These are phyloP conservation scores for Nakazawaea wyomingensis DNA, from an alignment of 805 yeast genomes.

Conservation along the genomic window DNA sequence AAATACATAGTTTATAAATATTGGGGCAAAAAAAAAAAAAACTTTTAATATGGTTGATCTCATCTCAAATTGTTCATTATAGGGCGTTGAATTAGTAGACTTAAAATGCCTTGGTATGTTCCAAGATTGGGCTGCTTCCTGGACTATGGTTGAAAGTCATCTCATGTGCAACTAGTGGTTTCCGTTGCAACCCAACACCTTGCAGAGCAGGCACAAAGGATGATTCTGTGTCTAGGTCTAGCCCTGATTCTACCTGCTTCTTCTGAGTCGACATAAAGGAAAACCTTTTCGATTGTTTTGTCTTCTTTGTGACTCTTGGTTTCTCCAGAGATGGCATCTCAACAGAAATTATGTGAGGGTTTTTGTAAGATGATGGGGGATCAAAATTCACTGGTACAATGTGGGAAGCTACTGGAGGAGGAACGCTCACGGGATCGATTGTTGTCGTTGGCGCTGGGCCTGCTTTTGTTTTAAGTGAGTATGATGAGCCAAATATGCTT, in stretches of 20 bases:
- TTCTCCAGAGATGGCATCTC: not conserved
- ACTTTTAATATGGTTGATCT: no score
- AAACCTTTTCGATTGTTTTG: not conserved
- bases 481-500: constrained; percentile 4
- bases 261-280: not conserved
- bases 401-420: not conserved
- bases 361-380: not conserved
- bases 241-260: no score
- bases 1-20: no score
- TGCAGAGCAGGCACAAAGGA: not conserved
- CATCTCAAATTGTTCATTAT: no score
- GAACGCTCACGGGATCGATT: not conserved
- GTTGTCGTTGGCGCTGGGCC: not conserved
- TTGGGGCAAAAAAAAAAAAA: no score
- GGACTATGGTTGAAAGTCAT: constrained; percentile 18
- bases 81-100: no score
- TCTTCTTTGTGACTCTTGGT: not conserved
- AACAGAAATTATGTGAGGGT: not conserved
- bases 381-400: not conserved
- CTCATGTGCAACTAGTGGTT: constrained; percentile 4
- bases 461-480: not conserved
- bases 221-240: no score
- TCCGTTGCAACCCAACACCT: constrained; percentile 3
- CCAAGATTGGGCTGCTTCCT: constrained; percentile 17
- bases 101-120: not conserved